Base-by-base conservation (phyloP, 2,329 filamentous ascomycete species). In the Monilinia vaccinii-corymbosi region DNA sequence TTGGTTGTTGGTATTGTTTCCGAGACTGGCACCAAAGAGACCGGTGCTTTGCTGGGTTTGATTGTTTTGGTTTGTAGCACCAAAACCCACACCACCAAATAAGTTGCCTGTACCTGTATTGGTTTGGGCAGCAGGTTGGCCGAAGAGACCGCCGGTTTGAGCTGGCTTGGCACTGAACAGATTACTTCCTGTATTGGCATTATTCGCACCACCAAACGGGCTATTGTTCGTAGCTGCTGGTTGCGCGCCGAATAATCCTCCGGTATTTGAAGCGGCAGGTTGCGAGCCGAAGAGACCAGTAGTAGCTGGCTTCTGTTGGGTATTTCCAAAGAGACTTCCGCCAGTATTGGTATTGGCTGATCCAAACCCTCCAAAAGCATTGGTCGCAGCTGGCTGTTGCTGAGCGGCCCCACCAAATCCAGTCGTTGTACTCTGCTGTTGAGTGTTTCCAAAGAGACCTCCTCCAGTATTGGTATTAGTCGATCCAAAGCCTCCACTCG, bases 1-100 rank as follows among this genome's bases (percentile, higher is more conserved):
- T 65, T 81, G 77, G 68, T 77, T 77, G 66, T 83, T 80, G 49
- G 73, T 75, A 65, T 79, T 71, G n/a, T 53, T 53, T 34, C 38
- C 51, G 11, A 78, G 65, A 40, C 68, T 47, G 25, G 23, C 70
- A 16, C 79, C 78, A 63, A 85, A 84, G 7, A 86, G 67, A 18
- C 78, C 75, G 61, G 73, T 66, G 69, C 75, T 73, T 66, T 71
- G 61, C 68, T 70, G 70, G 71, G 72, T 73, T 67, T 73, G 74
- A 71, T 72, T 62, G 69, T 73, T 65, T 63, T 73, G 64, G 62
- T 71, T 73, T 38, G 72, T 72, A 23, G 75, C 76, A 6, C 65
- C 71, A 53, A 70, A 68, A 32, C 63, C 64, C 47, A 36, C 45
- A 25, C 32, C 38, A 38, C 32, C 38, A 38, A 49, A 49, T 18